Conservation (phyloP, 2,329 filamentous ascomycete species). For the Aureobasidium subglaciale region DNA sequence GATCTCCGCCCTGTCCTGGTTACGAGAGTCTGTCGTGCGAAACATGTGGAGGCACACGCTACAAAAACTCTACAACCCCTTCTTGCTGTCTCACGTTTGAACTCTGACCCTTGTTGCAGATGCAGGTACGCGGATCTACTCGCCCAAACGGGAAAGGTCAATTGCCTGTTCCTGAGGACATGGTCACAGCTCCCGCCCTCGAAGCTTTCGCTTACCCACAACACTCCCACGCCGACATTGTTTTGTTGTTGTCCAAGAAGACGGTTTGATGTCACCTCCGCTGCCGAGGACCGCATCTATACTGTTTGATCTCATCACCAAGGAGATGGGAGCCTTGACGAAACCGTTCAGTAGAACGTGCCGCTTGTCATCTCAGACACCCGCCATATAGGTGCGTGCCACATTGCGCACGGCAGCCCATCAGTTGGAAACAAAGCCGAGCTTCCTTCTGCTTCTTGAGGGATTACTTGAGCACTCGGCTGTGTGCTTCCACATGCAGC, state of each 20-base stretch:
- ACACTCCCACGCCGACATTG: background rate
- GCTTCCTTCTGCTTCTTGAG: background rate
- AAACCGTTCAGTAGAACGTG: background rate
- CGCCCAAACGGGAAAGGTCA: background rate
- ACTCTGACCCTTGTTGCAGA: background rate
- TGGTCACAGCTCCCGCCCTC: background rate
- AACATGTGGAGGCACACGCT: background rate
- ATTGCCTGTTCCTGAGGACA: constrained; percentile 4
- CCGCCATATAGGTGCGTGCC: background rate
- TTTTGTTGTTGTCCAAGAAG: constrained; percentile 8
- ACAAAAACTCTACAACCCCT: background rate
- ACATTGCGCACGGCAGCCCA: background rate
- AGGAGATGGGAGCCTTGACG: background rate
- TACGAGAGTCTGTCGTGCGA: background rate
- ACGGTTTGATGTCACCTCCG: constrained; percentile 12
- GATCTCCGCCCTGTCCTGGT: background rate
- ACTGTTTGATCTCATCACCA: background rate
- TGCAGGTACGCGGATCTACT: constrained; percentile 2
- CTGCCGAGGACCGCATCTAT: background rate
- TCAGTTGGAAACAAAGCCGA: constrained; percentile 2
- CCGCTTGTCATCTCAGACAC: background rate
- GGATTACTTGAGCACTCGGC: background rate
- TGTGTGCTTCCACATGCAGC: constrained; percentile 4
- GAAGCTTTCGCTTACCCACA: constrained; percentile 2
- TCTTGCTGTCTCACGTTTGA: background rate